Base-by-base conservation (phyloP, 495 filamentous ascomycete genomes). In the Pyrenopolyporus hunteri region DNA sequence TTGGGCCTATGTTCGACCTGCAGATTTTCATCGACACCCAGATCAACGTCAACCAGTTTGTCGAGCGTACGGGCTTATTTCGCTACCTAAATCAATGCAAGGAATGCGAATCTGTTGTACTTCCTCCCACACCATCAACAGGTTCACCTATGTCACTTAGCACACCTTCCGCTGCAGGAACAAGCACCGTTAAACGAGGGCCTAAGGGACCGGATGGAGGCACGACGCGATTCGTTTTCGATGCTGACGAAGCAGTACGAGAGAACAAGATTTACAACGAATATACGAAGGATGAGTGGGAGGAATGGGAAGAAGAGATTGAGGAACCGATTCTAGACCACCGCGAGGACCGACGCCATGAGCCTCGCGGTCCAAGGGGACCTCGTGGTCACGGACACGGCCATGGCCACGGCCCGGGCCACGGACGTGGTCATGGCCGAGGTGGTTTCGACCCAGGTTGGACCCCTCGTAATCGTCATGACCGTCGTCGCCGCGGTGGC, bases 181-280 rank as follows among this genome's bases (percentile, higher is more conserved):
- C 59, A 33, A 68, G 78, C 25, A 73, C 73, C 14, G 66, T 69
- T 20, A 75, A 75, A 62, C 74, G 76, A 23, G 78, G 76, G n/a
- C 57, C 68, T 14, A 83, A 87, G 45, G 83, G 83, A 39, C 80
- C 84, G 25, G 87, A 91, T 17, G 63, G 59, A 10, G 89, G 88
- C 6, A 96, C 95, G 0, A 82, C 94, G 23, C 87, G 94, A 9
- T 98, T 97, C 69, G 91, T 97, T 78, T 85, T 98, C 23, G 91
- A 97, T 67, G 83, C 88, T 9, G 86, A 83, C 37, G 82, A 89
- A 46, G 93, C 91, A 9, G 81, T 80, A 31, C 80, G 77, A 14
- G 94, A 98, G 76, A 83, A 84, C 64, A 76, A 79, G 11, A 74
- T 80, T 6, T 89, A 94, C 8, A 78, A 82, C 8, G 78, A 84